Evolutionary conservation across 2,329 filamentous ascomycete genomes (phyloP), one percentile per base, ranked within the genome.

Genomic region (Hansfordia pulvinata): DNA sequence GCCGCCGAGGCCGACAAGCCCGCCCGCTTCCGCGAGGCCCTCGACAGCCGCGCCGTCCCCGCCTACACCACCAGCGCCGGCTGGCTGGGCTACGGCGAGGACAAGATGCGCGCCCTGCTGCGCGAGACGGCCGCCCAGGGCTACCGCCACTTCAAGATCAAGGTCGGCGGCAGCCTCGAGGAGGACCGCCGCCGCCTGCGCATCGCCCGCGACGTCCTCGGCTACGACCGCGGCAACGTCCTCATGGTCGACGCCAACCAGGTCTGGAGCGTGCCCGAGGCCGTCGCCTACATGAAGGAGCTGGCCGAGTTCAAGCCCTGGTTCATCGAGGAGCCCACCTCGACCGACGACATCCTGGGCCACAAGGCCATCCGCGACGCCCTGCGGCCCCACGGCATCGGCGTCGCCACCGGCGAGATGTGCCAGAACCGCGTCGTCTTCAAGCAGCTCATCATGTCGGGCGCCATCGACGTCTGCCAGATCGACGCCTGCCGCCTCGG

Each of bases 201-300:
- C 10, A 84, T 92, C 49, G 83, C 82, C 5, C 63, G 84, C 23
- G 71, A 81, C 17, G 73, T 88, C 20, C 79, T 93, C 47, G 81
- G 82, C 3, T 88, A 78, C 51, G 83, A 92, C 52, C 61, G 65
- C 46, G 84, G 77, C 32, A 88, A 88, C 51, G 68, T 88, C 27
- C 65, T 93, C 41, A 93, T 93, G 84, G 76, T 92, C 9, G 84
- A 93, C 56, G 84, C 84, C 27, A 93, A 93, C 58, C 85, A 93
- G 61, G 67, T 90, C 32, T 93, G 84, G 84, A 83, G 76, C 26
- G 84, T 93, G 19, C 82, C 83, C 1, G 83, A 93, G 56, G 84
- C 85, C 6, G 84, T 93, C 41, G 70, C 69, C 35, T 84, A 88
- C 61, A 92, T 93, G 83, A 68, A 76, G 45, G 54, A 83, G 45